Evolutionary conservation across 2,329 filamentous ascomycete species (phyloP), one percentile per base, ranked within the genome.

Genomic region (Botrytis fragariae): DNA sequence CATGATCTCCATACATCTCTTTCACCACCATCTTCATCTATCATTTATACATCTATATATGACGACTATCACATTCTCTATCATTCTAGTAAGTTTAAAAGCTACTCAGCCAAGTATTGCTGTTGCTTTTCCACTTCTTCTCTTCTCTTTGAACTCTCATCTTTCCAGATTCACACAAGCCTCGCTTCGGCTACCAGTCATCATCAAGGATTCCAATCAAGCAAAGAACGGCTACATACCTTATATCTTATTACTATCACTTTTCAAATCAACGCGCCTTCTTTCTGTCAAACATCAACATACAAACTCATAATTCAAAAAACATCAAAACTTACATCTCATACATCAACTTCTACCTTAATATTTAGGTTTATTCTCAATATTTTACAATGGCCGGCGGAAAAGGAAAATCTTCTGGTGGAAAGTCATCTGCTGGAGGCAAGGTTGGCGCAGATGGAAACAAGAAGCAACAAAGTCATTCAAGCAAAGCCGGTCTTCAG

Each of bases 391-490:
- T 82, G 80, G 79, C 80, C 61, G 80, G 80, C 60, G 80, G 80
- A 75, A 81, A 81, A 75, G 80, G 80, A 77, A 82, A 82, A 77
- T 81, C 79, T 74, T 81, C 79, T 32, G 80, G 79, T 68, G 80
- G 80, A 72, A 82, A 82, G 78, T 81, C 79, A 25, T 81, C 80
- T n/a, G 80, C 80, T n/a, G 80, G 80, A 76, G 80, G 80, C 72
- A 82, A 82, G 77, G 78, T 79, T 51, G 80, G 80, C 69, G 77
- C 76, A 37, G 80, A 81, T 74, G 78, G 76, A 64, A 78, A 73
- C 74, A 81, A 82, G 79, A 82, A 82, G 72, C 80, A 82, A 71
- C 80, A 81, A 74, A 81, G 79, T 70, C 80, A 82, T 75, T 82
- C 80, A 35, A 80, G 78, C 76, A 81, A 81, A 73, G 80, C 80